Conservation (phyloP, 2,329 filamentous ascomycete species). For the Tricladium varicosporioides region DNA sequence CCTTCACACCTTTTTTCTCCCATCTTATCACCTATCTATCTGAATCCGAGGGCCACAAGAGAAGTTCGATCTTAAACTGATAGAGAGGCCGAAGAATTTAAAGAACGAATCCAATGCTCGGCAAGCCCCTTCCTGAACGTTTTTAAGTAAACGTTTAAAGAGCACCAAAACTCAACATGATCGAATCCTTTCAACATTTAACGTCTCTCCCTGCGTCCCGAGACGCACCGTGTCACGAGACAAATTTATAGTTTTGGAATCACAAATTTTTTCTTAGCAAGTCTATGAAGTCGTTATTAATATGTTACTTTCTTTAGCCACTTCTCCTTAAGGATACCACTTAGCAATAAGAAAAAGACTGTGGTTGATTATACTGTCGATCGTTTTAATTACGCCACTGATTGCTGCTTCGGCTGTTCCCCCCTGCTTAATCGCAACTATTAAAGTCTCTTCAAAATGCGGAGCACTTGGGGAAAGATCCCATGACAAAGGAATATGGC, state of each 20-base stretch:
- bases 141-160: too few relatives aligned
- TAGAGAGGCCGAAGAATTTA: too few relatives aligned
- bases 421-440: background rate
- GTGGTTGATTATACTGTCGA: background rate
- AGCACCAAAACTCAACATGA: too few relatives aligned
- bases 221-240: background rate
- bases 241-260: background rate
- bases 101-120: too few relatives aligned
- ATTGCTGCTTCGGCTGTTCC: background rate
- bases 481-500: background rate
- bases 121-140: too few relatives aligned
- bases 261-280: background rate
- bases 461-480: background rate
- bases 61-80: too few relatives aligned
- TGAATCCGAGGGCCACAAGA: too few relatives aligned
- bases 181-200: too few relatives aligned
- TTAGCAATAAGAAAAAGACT: background rate
- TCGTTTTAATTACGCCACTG: background rate
- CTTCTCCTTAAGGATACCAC: background rate
- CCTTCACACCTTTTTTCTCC: too few relatives aligned
- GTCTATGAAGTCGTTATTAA: background rate
- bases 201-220: background rate
- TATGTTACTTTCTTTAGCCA: background rate
- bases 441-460: background rate
- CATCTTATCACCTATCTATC: too few relatives aligned